phyloP scores from a whole-genome alignment of 768 basidiomycete species.

The Kwoniella newhampshirensis region DNA sequence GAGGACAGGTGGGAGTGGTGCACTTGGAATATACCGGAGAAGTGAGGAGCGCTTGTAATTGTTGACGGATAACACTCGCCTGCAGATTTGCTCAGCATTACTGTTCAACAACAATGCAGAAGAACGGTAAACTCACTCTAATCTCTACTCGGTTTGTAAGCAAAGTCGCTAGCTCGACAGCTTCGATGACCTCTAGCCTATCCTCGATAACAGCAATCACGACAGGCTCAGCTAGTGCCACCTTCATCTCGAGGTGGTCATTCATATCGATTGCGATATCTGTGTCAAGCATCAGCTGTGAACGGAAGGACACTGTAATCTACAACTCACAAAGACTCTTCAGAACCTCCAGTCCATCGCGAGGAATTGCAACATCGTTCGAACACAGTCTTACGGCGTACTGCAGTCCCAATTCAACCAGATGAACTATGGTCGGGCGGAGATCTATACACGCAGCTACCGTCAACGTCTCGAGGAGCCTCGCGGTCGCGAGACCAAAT shows the following conservation, averaged over 20 bases:
- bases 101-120: neutral
- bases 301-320: neutral
- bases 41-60: slow-evolving; percentile 65
- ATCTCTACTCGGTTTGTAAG: slow-evolving; percentile 58
- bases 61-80: slow-evolving; percentile 54
- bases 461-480: slow-evolving; percentile 1
- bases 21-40: slow-evolving; percentile 63
- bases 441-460: neutral
- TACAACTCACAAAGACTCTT: slow-evolving; percentile 24
- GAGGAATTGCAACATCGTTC: slow-evolving; percentile 3
- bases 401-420: slow-evolving; percentile 22
- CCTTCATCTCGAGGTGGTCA: slow-evolving; percentile 55
- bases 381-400: slow-evolving; percentile 25
- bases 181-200: slow-evolving; percentile 54
- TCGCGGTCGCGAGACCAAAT: slow-evolving; percentile 2
- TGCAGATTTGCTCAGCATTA: slow-evolving; percentile 1
- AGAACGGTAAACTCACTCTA: slow-evolving; percentile 60
- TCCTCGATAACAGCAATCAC: slow-evolving; percentile 65
- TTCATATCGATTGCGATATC: neutral
- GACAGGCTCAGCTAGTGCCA: slow-evolving; percentile 70
- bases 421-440: slow-evolving; percentile 1
- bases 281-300: neutral
- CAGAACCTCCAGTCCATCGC: slow-evolving; percentile 5
- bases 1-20: slow-evolving; percentile 24
- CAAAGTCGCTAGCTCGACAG: slow-evolving; percentile 57